A percentile compares a stretch with the other conserved stretches of the same genome.
These are phyloP conservation scores for Podospora pseudocomata DNA, from an alignment of 495 filamentous ascomycete genomes.

Conservation along the genomic window DNA sequence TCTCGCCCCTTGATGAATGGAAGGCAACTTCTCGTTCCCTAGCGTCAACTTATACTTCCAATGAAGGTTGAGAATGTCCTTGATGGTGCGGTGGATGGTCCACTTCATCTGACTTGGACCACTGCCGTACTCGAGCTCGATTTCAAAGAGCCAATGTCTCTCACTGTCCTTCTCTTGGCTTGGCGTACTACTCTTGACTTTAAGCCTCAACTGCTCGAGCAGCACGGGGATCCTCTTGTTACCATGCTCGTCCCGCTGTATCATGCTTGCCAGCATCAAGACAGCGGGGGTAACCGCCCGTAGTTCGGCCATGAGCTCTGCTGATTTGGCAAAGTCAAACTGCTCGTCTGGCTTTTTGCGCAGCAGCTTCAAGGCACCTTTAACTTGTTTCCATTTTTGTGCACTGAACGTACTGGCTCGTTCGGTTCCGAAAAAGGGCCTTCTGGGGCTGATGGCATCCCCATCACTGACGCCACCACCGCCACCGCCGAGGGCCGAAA, in stretches of 20 bases:
- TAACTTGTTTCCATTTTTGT: slow-evolving; percentile 82
- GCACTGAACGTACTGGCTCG: slow-evolving; percentile 72
- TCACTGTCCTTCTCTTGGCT: slow-evolving; percentile 61
- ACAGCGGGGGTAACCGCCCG: slow-evolving; percentile 88
- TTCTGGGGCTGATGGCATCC: slow-evolving; percentile 46
- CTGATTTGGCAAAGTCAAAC: slow-evolving; percentile 91
- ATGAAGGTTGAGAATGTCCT: slow-evolving; percentile 91
- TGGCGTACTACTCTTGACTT: slow-evolving; percentile 72
- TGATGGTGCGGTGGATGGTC: slow-evolving; percentile 81
- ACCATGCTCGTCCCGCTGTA: slow-evolving; percentile 93
- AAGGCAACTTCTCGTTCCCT: slow-evolving; percentile 71
- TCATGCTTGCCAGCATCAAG: slow-evolving; percentile 91
- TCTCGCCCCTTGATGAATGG: slow-evolving; percentile 35
- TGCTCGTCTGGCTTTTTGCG: slow-evolving; percentile 79
- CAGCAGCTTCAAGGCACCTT: slow-evolving; percentile 76
- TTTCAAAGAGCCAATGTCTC: slow-evolving; percentile 80
- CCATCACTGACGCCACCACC: slow-evolving; percentile 51
- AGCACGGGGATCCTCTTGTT: slow-evolving; percentile 92
- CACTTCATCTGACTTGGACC: slow-evolving; percentile 96
- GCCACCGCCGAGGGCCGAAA: slow-evolving; percentile 68
- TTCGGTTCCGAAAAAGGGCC: slow-evolving; percentile 56
- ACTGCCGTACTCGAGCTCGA: slow-evolving; percentile 94
- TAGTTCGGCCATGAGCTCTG: slow-evolving; percentile 92
- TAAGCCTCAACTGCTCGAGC: slow-evolving; percentile 89
- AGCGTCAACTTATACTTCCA: slow-evolving; percentile 83